Evolutionary conservation across 257 asterid genomes (phyloP).

Genomic region (Scutellaria baicalensis): DNA sequence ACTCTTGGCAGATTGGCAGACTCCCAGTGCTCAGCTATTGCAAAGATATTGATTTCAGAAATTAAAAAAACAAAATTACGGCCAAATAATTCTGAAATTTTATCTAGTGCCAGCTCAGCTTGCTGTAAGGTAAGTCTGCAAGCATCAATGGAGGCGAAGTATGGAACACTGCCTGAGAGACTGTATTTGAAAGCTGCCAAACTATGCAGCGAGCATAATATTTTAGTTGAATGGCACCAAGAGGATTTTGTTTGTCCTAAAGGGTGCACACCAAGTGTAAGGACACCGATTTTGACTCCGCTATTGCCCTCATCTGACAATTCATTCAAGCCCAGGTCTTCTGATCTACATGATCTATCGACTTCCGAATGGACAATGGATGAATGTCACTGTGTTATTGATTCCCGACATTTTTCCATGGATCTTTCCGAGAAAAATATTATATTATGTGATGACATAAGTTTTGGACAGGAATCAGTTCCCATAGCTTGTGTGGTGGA

Average conservation of each 20-base stretch:
- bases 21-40: slow-evolving; percentile 81
- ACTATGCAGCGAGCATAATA: slow-evolving; percentile 86
- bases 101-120: slow-evolving; percentile 61
- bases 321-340: slow-evolving; percentile 24
- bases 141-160: slow-evolving; percentile 55
- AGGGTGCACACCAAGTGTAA: slow-evolving; percentile 47
- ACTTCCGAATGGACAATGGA: slow-evolving; percentile 76
- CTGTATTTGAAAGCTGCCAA: slow-evolving; percentile 84
- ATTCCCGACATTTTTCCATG: slow-evolving; percentile 68
- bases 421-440: slow-evolving; percentile 77
- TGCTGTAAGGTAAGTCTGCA: slow-evolving; percentile 79
- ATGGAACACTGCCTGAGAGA: slow-evolving; percentile 66
- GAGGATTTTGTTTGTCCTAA: slow-evolving; percentile 71
- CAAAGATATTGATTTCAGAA: slow-evolving; percentile 67
- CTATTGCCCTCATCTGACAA: slow-evolving; percentile 34
- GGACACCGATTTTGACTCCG: slow-evolving; percentile 34
- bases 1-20: slow-evolving; percentile 69
- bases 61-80: slow-evolving; percentile 67
- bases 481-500: slow-evolving; percentile 93
- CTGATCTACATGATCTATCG: slow-evolving; percentile 23
- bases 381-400: slow-evolving; percentile 82
- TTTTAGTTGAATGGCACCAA: slow-evolving; percentile 77
- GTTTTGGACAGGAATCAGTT: slow-evolving; percentile 81
- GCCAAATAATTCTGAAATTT: slow-evolving; percentile 75
- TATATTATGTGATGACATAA: slow-evolving; percentile 84